Evolutionary conservation across 306 rosid species (phyloP).

Genomic region (Quercus aquifolioides): DNA sequence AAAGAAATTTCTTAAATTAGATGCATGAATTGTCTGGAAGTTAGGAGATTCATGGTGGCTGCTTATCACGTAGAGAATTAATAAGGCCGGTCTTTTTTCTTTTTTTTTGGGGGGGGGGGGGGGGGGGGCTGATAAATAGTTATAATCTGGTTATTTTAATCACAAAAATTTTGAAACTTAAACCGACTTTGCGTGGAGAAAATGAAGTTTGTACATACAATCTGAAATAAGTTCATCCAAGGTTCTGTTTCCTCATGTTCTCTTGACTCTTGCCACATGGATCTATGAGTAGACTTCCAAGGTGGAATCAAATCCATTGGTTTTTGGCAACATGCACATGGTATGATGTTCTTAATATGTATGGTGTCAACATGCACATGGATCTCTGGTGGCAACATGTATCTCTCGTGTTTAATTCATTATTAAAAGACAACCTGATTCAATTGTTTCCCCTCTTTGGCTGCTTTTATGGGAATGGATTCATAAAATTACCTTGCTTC

Average conservation of each 20-base stretch:
- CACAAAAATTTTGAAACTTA: constrained; percentile 7
- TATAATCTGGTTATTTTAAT: background rate
- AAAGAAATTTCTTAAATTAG: constrained; percentile 50
- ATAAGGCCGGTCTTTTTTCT: background rate
- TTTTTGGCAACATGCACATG: background rate
- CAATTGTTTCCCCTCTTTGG: no score
- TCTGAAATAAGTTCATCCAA: background rate
- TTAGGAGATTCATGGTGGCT: constrained; percentile 4
- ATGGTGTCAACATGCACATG: background rate
- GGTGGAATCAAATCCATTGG: background rate
- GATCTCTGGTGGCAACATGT: no score
- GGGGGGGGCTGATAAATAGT: background rate
- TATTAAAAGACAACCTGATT: no score
- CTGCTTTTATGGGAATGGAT: no score
- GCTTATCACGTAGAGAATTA: constrained; percentile 4
- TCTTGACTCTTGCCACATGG: background rate
- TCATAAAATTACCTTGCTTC: no score
- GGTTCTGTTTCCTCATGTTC: background rate
- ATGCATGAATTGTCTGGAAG: constrained; percentile 26
- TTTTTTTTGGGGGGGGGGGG: no score
- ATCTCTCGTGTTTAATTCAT: no score
- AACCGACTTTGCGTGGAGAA: background rate
- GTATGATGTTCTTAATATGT: no score
- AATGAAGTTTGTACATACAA: background rate
- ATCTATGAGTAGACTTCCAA: background rate